These are phyloP conservation scores for Chlamydomonas applanata DNA, from an alignment of 139 green algal genomes.

Conservation along the genomic window DNA sequence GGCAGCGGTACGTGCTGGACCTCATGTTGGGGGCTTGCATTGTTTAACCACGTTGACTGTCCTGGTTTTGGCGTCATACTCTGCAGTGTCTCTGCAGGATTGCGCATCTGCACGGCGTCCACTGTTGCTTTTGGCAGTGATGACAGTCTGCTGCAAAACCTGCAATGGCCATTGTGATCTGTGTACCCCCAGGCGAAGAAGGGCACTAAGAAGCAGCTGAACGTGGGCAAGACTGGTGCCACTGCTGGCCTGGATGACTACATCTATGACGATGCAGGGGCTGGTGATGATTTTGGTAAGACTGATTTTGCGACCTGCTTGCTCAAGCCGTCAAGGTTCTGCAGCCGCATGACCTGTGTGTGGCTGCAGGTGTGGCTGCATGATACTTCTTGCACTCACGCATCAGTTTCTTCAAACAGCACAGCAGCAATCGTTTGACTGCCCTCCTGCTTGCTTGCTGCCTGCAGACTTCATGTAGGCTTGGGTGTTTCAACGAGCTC, in stretches of 20 bases:
- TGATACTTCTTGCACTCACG: no score
- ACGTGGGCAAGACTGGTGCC: conserved; percentile 59
- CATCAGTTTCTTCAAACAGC: no score
- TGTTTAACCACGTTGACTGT: background rate
- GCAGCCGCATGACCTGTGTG: no score
- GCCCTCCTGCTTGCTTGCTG: no score
- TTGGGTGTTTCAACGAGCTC: no score
- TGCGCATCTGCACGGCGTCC: background rate
- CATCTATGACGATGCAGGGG: conserved; percentile 58
- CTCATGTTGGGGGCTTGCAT: background rate
- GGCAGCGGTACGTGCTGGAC: conserved; percentile 14
- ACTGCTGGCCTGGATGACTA: conserved; percentile 80
- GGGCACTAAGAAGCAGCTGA: conserved; percentile 68
- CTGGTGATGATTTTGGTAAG: conserved; percentile 43
- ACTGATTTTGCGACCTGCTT: no score
- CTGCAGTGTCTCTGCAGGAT: background rate
- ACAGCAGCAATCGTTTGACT: no score
- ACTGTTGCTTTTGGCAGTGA: background rate
- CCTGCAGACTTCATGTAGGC: no score
- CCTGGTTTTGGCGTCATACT: background rate
- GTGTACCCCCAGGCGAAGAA: conserved; percentile 11
- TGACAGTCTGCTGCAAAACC: conserved; percentile 2
- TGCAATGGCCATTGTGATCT: background rate
- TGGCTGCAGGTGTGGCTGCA: no score
- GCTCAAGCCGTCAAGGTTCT: no score